phyloP scores from a whole-genome alignment of 2,329 filamentous ascomycete species.

The Beauveria pseudobassiana region DNA sequence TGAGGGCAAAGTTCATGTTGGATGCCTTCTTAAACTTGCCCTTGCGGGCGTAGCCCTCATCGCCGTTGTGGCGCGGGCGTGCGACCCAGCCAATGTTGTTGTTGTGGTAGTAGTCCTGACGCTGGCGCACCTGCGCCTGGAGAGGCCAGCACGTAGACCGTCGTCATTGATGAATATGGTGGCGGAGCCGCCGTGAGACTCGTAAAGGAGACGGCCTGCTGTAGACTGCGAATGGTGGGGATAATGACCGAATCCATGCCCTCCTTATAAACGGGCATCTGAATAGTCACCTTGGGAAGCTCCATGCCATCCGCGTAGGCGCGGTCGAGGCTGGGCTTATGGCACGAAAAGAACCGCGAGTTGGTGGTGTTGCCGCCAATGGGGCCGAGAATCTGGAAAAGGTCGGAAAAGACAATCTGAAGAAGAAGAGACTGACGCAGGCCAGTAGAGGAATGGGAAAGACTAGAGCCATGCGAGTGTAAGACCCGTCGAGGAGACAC shows the following conservation, averaged over 20 bases:
- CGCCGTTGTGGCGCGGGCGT: constrained; percentile 38
- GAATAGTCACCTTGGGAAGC: constrained; percentile 33
- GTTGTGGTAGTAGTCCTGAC: constrained; percentile 42
- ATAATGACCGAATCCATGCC: constrained; percentile 36
- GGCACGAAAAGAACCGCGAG: constrained; percentile 36
- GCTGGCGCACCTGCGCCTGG: constrained; percentile 31
- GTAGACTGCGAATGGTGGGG: constrained; percentile 40
- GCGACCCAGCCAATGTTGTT: constrained; percentile 42
- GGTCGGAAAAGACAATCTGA: constrained; percentile 32
- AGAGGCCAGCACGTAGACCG: constrained; percentile 46
- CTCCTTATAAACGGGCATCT: constrained; percentile 37
- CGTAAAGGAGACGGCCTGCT: constrained; percentile 43
- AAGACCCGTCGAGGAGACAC: constrained; percentile 30
- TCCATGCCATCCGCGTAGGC: constrained; percentile 25
- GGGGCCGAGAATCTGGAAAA: constrained; percentile 42
- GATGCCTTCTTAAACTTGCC: constrained; percentile 69
- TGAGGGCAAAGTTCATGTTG: constrained; percentile 68
- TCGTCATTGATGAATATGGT: constrained; percentile 57
- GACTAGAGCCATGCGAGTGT: constrained; percentile 30
- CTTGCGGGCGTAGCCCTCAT: constrained; percentile 42
- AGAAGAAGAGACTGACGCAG: constrained; percentile 31
- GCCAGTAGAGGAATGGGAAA: constrained; percentile 29
- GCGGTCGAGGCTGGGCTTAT: constrained; percentile 26
- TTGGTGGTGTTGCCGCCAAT: constrained; percentile 36
- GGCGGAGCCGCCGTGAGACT: constrained; percentile 36